Percentiles rank a stretch among this genome's conserved stretches.
These are phyloP conservation scores for Microsporum canis DNA, from an alignment of 2,329 filamentous ascomycete species.

Conservation along the genomic window DNA sequence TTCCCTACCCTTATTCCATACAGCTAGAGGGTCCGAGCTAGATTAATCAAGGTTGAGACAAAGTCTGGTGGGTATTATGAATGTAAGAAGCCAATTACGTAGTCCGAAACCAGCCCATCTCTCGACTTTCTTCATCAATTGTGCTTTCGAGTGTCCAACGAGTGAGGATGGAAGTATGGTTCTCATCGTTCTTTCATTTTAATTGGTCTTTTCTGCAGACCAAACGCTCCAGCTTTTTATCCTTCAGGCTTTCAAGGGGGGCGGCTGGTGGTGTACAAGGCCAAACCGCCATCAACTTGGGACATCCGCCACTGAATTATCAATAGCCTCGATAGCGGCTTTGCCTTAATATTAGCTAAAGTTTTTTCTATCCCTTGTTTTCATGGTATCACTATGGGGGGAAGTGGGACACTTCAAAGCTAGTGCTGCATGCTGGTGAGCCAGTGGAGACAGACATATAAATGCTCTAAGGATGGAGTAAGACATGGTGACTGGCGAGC, in stretches of 20 bases:
- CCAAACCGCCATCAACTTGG: background rate
- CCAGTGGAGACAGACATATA: no score
- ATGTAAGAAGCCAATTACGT: background rate
- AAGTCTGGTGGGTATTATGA: background rate
- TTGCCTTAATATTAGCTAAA: background rate
- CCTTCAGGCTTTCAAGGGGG: background rate
- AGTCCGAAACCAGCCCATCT: background rate
- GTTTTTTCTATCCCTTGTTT: background rate
- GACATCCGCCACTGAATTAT: background rate
- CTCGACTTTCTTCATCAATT: background rate
- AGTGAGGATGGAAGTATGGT: background rate
- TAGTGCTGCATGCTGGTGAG: background rate
- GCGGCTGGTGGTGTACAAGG: background rate
- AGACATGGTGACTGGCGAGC: no score
- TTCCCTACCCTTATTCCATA: background rate
- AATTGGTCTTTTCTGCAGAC: background rate
- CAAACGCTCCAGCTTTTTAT: background rate
- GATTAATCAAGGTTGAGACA: background rate
- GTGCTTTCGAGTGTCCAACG: background rate
- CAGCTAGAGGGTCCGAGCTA: background rate
- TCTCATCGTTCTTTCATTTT: background rate
- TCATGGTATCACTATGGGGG: background rate
- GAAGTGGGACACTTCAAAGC: background rate
- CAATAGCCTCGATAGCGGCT: background rate
- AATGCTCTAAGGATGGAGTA: no score